Evolutionary conservation across 257 asterid species (phyloP), one percentile per base, ranked within the genome.

Genomic region (Echites panduratus): DNA sequence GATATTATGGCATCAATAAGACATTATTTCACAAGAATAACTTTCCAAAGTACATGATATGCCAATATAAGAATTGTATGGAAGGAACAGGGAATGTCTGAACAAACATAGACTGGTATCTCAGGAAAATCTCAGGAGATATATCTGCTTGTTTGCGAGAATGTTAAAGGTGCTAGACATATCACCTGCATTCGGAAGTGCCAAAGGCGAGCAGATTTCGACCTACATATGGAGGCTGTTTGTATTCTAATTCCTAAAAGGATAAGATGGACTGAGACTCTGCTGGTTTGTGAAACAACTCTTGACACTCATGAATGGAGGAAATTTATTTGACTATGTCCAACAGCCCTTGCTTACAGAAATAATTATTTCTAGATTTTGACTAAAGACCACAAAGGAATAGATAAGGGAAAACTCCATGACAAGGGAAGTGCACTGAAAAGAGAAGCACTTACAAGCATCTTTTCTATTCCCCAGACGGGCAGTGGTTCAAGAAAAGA

Each of bases 1-100:
- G 77, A 58, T 56, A 54, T 54, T 75, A 61, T 44, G 73, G 58
- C 44, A 41, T 70, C 50, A 48, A 17, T 56, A 50, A 73, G 40
- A 66, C n/a, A 63, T 69, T 72, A 49, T 63, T 24, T 74, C 70
- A 47, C 67, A 27, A 52, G 68, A 22, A 74, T n/a, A 48, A 7
- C 24, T 35, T 24, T 29, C 41, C 6, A 27, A 62, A 40, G 35
- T 56, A 57, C 16, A 41, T 43, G 41, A 41, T 6, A 9, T 24
- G 56, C 5, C 22, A n/a, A 73, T 32, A 32, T 32, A 47, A 44
- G 6, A 43, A 59, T 10, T 14, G 14, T n/a, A 24, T 43, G 52
- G 35, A 43, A 72, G 38, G 32, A 56, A 9, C 27, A 72, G 45
- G 8, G 44, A 29, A 11, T 29, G 27, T 10, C 19, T 12, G 1